Percentiles rank a stretch among this genome's conserved stretches.
phyloP scores from a whole-genome alignment of 352 stramenopile genomes.

The Globisporangium barbulae region DNA sequence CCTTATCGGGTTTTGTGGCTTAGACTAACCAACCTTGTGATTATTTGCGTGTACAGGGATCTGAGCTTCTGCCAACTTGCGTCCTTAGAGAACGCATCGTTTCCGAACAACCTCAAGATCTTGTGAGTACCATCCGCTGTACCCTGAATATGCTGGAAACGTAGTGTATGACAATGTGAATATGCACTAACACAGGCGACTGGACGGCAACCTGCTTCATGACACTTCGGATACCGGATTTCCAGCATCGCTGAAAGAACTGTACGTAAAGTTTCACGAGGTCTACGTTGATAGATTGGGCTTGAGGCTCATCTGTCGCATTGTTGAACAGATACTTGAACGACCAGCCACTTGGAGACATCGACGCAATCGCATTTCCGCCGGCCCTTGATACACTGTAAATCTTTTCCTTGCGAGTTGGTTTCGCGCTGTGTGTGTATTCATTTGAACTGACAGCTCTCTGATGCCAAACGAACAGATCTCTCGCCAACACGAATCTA shows the following conservation, averaged over 20 bases:
- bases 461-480: neutral
- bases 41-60: neutral
- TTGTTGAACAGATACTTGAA: conserved; percentile 1
- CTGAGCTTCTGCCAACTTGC: conserved; percentile 2
- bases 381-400: neutral
- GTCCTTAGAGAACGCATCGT: neutral
- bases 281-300: neutral
- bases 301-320: neutral
- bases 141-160: neutral
- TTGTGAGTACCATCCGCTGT: neutral
- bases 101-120: neutral
- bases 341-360: conserved; percentile 2
- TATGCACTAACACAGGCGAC: neutral
- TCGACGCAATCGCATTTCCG: neutral
- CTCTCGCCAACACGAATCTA: conserved; percentile 1
- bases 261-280: neutral
- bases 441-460: neutral
- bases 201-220: conserved; percentile 8
- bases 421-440: neutral
- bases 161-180: neutral
- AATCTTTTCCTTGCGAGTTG: neutral
- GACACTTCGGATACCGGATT: conserved; percentile 1
- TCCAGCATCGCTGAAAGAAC: conserved; percentile 2
- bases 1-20: too few relatives aligned
- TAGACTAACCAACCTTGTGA: neutral